These are phyloP conservation scores for Scutellaria minor DNA, from an alignment of 257 asterid species.

Conservation along the genomic window DNA sequence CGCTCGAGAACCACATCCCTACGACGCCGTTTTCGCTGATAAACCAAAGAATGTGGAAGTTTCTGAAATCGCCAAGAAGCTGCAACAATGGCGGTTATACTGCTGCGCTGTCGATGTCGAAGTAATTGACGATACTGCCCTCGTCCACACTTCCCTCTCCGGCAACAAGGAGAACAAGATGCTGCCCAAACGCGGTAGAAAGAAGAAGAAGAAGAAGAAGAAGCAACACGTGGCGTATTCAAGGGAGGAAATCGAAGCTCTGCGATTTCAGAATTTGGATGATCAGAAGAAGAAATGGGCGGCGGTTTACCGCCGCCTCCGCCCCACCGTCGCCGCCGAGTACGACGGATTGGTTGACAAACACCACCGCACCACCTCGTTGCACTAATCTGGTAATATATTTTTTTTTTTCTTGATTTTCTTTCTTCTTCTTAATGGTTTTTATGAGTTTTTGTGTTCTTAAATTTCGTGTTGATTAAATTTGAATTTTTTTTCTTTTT, in stretches of 20 bases:
- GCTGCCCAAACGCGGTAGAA: constrained; percentile 28
- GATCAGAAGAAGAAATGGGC: constrained; percentile 61
- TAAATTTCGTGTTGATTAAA: too few species aligned
- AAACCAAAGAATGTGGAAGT: not conserved
- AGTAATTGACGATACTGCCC: constrained; percentile 48
- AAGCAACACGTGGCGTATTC: constrained; percentile 34
- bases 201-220: constrained; percentile 35
- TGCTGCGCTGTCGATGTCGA: constrained; percentile 34
- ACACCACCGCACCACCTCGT: constrained; percentile 35
- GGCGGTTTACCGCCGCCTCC: constrained; percentile 58
- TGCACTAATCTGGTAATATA: constrained; percentile 37
- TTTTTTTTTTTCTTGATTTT: constrained; percentile 6
- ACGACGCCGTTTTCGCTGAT: not conserved
- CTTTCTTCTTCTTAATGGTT: not conserved
- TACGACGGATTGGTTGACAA: constrained; percentile 49
- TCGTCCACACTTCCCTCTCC: constrained; percentile 34
- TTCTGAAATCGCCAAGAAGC: constrained; percentile 21
- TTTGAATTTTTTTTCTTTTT: not conserved
- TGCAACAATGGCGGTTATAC: constrained; percentile 3
- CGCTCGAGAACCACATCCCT: not conserved
- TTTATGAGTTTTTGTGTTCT: constrained; percentile 2
- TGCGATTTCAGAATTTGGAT: constrained; percentile 48
- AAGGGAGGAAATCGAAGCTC: constrained; percentile 55
- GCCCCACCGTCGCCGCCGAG: constrained; percentile 47
- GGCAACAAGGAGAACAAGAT: not conserved